Percentiles rank a stretch among this genome's conserved stretches.
phyloP scores from a whole-genome alignment of 2,329 filamentous ascomycete genomes.

The Diaporthe citriasiana region DNA sequence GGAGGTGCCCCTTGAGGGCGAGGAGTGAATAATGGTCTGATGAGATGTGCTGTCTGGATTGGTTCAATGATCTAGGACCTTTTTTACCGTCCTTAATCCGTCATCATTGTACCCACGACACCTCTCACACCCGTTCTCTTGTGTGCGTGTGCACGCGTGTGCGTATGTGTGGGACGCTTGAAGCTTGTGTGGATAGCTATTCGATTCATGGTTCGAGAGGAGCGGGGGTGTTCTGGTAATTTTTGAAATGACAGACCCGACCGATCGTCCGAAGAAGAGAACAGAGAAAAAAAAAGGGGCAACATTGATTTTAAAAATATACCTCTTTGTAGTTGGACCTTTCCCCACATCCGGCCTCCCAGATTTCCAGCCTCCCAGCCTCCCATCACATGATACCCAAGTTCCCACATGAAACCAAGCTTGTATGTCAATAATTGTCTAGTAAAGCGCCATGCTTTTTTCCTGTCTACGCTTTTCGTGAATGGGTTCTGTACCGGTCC shows the following conservation, averaged over 20 bases:
- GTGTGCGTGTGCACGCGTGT: conserved; percentile 27
- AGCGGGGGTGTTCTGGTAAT: conserved; percentile 37
- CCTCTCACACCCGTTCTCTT: conserved; percentile 23
- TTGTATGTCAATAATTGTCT: no score
- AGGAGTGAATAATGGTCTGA: conserved; percentile 59
- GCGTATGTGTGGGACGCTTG: conserved; percentile 32
- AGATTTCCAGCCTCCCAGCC: not conserved
- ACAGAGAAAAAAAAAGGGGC: conserved; percentile 31
- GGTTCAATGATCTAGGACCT: conserved; percentile 37
- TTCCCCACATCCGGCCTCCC: conserved; percentile 1
- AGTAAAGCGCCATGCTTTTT: not conserved
- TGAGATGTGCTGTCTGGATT: conserved; percentile 32
- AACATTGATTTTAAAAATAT: conserved; percentile 43
- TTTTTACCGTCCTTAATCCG: conserved; percentile 34
- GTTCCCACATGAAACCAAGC: not conserved
- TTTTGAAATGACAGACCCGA: conserved; percentile 31
- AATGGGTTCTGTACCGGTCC: no score
- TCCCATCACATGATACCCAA: not conserved
- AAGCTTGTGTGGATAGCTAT: conserved; percentile 37
- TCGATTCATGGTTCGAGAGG: conserved; percentile 34
- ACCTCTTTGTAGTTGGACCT: conserved; percentile 42
- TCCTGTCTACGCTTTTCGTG: not conserved
- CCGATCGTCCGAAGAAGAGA: conserved; percentile 27
- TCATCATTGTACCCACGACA: conserved; percentile 40
- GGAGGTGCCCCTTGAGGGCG: conserved; percentile 83